A percentile compares a stretch with the other conserved stretches of the same genome.
Evolutionary conservation across 306 rosid genomes (phyloP).

Genomic region (Trifolium pratense): DNA sequence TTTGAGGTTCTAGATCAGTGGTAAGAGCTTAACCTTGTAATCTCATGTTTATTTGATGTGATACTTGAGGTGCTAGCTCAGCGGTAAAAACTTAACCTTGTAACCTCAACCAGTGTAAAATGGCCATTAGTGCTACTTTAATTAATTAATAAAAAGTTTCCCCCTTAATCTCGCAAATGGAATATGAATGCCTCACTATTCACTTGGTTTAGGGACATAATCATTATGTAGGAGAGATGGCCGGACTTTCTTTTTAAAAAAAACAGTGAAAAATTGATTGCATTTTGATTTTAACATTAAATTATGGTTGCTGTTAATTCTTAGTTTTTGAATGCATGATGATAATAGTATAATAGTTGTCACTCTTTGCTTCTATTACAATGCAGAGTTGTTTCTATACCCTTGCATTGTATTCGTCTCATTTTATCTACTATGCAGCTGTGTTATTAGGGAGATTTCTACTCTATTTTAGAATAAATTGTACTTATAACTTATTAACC

Average conservation of each 20-base stretch:
- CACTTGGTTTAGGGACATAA: too few relatives aligned
- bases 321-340: neutral
- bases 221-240: too few relatives aligned
- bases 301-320: neutral
- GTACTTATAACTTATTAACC: conserved; percentile 45
- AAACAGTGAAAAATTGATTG: conserved; percentile 10
- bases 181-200: too few relatives aligned
- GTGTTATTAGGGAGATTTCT: neutral
- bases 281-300: conserved; percentile 8
- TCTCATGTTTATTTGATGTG: too few relatives aligned
- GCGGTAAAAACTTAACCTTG: too few relatives aligned
- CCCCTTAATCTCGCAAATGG: too few relatives aligned
- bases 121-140: too few relatives aligned
- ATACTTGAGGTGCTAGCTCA: too few relatives aligned
- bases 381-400: neutral
- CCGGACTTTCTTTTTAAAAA: too few relatives aligned
- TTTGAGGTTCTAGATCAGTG: neutral
- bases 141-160: too few relatives aligned
- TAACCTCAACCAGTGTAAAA: too few relatives aligned
- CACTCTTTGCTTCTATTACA: neutral
- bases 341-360: neutral
- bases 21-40: too few relatives aligned
- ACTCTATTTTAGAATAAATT: conserved; percentile 18
- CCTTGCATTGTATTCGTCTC: neutral
- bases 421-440: neutral